phyloP scores from a whole-genome alignment of 805 yeast genomes.

The Pichia deserticola region DNA sequence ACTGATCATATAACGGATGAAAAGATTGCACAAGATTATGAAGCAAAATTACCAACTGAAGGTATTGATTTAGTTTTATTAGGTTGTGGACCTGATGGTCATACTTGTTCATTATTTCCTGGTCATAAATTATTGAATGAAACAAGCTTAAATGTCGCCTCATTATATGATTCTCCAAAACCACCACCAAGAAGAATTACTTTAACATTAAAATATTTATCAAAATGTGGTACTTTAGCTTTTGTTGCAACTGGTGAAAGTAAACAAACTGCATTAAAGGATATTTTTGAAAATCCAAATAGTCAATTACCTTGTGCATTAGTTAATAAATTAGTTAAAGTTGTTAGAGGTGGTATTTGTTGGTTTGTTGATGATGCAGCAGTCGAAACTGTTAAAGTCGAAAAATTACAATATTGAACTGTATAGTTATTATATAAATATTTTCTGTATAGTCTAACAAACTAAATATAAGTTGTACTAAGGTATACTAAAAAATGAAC shows the following conservation, averaged over 20 bases:
- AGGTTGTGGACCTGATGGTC: conserved; percentile 97
- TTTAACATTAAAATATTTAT: conserved; percentile 71
- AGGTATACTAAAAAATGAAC: too few relatives aligned
- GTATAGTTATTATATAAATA: too few relatives aligned
- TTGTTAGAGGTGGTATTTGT: conserved; percentile 37
- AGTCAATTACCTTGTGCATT: conserved; percentile 59
- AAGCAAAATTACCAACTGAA: conserved; percentile 43
- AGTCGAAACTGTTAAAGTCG: conserved; percentile 45
- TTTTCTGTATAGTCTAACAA: too few relatives aligned
- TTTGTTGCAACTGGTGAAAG: conserved; percentile 89
- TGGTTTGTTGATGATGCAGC: conserved; percentile 90
- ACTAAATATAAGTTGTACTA: too few relatives aligned
- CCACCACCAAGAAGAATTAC: conserved; percentile 93
- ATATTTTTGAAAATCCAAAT: conserved; percentile 50
- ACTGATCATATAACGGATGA: conserved; percentile 45
- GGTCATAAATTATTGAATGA: conserved; percentile 65
- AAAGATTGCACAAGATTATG: conserved; percentile 59
- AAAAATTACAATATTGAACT: not conserved
- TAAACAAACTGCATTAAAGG: conserved; percentile 63
- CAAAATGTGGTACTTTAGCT: conserved; percentile 46
- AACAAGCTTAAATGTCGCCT: conserved; percentile 43
- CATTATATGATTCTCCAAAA: conserved; percentile 79
- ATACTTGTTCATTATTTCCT: conserved; percentile 89
- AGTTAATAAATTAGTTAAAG: conserved; percentile 52
- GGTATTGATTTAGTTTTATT: conserved; percentile 59